A percentile compares a stretch with the other conserved stretches of the same genome.
These are phyloP conservation scores for Spencermartinsiella europaea DNA, from an alignment of 805 yeast genomes.

Conservation along the genomic window DNA sequence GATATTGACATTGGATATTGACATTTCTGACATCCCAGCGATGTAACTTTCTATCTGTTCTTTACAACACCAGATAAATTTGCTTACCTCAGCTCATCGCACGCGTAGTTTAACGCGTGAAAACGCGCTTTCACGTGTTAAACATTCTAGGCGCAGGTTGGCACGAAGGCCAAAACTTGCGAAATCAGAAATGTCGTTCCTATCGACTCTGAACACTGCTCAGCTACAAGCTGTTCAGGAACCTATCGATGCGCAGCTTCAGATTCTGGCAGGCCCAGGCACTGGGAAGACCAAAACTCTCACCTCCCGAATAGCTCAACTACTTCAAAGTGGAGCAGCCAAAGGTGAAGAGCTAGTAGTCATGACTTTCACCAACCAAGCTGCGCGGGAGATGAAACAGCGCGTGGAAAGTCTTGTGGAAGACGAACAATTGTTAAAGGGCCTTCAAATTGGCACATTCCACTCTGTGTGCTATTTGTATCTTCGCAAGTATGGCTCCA, in stretches of 20 bases:
- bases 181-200: neutral
- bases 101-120: no score
- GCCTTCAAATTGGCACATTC: conserved; percentile 76
- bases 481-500: conserved; percentile 49
- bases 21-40: no score
- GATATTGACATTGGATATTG: no score
- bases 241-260: conserved; percentile 39
- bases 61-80: no score
- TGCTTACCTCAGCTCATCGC: no score
- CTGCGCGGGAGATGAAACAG: conserved; percentile 78
- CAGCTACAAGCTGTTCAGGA: conserved; percentile 44
- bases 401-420: conserved; percentile 41
- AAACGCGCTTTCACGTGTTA: no score
- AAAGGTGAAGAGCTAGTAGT: conserved; percentile 66
- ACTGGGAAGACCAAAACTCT: conserved; percentile 81
- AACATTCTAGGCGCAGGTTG: no score
- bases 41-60: no score
- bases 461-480: conserved; percentile 73
- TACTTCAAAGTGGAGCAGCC: conserved; percentile 47
- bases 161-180: no score
- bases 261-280: conserved; percentile 62
- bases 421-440: conserved; percentile 32
- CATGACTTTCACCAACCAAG: conserved; percentile 90
- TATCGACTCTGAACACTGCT: conserved; percentile 31
- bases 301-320: conserved; percentile 69